phyloP scores from a whole-genome alignment of 257 asterid genomes.

The Solanum gracilifrons region DNA sequence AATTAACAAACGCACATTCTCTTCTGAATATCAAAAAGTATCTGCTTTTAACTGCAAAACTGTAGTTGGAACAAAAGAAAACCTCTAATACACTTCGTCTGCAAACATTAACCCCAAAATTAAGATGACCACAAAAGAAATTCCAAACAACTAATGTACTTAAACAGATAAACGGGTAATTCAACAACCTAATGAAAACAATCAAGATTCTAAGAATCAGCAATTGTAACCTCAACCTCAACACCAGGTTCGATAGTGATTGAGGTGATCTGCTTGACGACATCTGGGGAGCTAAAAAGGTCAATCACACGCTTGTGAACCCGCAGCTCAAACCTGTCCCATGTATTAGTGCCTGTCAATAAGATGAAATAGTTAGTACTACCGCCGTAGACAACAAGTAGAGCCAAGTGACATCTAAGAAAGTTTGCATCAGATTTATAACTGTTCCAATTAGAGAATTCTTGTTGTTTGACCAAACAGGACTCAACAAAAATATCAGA shows the following conservation, averaged over 20 bases:
- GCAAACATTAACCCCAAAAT: neutral
- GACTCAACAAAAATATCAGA: neutral
- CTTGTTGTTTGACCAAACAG: neutral
- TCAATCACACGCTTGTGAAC: conserved; percentile 60
- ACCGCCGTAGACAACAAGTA: neutral
- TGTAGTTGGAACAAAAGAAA: neutral
- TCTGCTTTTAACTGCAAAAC: neutral
- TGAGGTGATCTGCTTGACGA: conserved; percentile 63
- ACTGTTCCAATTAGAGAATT: neutral
- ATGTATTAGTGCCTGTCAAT: neutral
- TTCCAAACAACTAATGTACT: neutral
- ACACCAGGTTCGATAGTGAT: conserved; percentile 34
- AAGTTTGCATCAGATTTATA: neutral
- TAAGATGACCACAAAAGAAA: neutral
- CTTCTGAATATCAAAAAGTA: neutral
- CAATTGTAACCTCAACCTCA: conserved; percentile 37
- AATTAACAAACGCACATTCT: neutral
- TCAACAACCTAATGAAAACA: neutral
- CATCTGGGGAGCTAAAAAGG: conserved; percentile 60
- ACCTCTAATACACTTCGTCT: neutral
- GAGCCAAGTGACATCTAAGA: neutral
- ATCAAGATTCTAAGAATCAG: neutral
- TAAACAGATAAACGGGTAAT: neutral
- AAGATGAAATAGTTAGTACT: neutral
- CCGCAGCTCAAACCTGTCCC: conserved; percentile 19